Conservation (phyloP, 208 protist species). For the Trichomonas vaginalis region DNA sequence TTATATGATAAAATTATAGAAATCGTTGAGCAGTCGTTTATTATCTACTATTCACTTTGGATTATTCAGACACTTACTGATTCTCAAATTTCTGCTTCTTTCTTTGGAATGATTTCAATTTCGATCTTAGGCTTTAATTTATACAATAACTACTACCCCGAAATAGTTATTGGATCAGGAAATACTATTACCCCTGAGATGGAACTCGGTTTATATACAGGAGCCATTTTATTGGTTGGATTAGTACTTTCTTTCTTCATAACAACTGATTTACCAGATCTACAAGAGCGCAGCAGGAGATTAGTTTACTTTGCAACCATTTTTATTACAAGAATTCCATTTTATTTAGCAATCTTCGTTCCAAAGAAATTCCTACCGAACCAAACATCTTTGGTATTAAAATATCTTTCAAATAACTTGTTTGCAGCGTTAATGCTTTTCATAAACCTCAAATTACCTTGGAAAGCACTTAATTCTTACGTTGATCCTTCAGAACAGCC, state of each 20-base stretch:
- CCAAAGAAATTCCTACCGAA: neutral
- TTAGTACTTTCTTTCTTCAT: neutral
- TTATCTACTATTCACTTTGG: neutral
- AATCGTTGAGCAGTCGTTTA: neutral
- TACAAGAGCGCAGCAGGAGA: neutral
- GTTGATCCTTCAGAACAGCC: neutral
- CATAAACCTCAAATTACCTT: neutral
- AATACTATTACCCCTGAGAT: neutral
- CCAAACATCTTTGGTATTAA: neutral
- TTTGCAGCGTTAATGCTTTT: neutral
- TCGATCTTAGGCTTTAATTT: neutral
- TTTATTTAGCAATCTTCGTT: neutral
- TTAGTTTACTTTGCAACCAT: neutral
- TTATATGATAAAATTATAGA: neutral
- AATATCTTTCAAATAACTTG: neutral
- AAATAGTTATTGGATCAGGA: neutral
- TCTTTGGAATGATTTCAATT: neutral
- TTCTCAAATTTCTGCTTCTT: neutral
- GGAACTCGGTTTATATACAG: neutral
- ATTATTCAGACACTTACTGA: neutral
- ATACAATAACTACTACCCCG: neutral
- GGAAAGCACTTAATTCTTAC: neutral
- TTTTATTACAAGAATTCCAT: neutral
- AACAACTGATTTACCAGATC: neutral
- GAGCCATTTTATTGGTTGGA: neutral